phyloP scores from a whole-genome alignment of 2,329 filamentous ascomycete genomes.

The Grosmannia huntii region DNA sequence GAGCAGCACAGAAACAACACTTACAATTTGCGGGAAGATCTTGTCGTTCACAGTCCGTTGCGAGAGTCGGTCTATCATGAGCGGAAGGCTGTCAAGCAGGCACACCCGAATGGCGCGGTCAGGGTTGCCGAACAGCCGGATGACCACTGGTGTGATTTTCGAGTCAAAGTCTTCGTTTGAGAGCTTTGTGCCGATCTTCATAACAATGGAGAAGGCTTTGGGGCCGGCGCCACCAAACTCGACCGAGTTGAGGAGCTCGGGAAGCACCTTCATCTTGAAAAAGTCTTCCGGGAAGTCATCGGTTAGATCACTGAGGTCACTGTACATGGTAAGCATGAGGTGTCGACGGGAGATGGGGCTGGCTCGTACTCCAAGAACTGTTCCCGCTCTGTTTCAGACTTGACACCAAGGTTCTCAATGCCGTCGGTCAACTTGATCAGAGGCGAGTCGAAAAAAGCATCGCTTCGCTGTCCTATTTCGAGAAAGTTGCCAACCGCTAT shows the following conservation, averaged over 20 bases:
- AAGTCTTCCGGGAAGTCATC: slow-evolving; percentile 97
- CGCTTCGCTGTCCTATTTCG: slow-evolving; percentile 70
- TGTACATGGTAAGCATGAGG: slow-evolving; percentile 13
- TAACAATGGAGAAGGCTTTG: slow-evolving; percentile 74
- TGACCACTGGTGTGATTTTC: slow-evolving; percentile 71
- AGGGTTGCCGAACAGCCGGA: slow-evolving; percentile 79
- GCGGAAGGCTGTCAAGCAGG: slow-evolving; percentile 72
- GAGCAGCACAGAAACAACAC: slow-evolving; percentile 10
- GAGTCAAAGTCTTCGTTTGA: slow-evolving; percentile 80
- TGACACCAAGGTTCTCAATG: slow-evolving; percentile 84
- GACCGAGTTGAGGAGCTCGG: slow-evolving; percentile 94
- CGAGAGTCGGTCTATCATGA: slow-evolving; percentile 82
- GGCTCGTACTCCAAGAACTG: slow-evolving; percentile 55
- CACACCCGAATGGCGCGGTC: slow-evolving; percentile 88
- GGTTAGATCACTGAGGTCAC: slow-evolving; percentile 69
- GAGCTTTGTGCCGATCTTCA: slow-evolving; percentile 83
- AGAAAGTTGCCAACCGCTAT: slow-evolving; percentile 76
- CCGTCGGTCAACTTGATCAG: slow-evolving; percentile 87
- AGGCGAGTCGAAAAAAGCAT: slow-evolving; percentile 85
- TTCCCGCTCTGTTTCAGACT: slow-evolving; percentile 71
- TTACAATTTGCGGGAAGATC: slow-evolving; percentile 86
- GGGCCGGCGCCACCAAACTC: slow-evolving; percentile 94
- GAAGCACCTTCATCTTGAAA: slow-evolving; percentile 92
- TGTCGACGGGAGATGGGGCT: background rate
- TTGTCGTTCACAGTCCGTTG: slow-evolving; percentile 90